Base-by-base conservation (phyloP, 2,329 filamentous ascomycete genomes). In the Trichophyton simii region DNA sequence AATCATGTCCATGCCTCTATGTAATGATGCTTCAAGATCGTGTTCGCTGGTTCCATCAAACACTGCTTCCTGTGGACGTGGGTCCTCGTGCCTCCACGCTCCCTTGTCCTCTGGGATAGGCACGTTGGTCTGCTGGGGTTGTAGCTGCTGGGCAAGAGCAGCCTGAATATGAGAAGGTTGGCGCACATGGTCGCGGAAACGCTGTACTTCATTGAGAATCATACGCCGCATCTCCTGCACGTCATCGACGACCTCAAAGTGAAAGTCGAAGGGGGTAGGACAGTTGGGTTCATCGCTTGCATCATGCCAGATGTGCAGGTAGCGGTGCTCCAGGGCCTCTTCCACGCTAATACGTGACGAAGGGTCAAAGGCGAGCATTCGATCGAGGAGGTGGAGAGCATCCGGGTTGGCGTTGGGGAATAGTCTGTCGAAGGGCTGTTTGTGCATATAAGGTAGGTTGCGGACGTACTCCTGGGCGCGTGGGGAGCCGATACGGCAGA, bases 231-330 rank as follows among this genome's bases (percentile, higher is more conserved):
- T 97, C 68, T 96, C 89, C 22, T 81, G 82, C 20, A 99, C 91
- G 52, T 97, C 94, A 60, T 99, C 92, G 44, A 96, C 85, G n/a
- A 96, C 86, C 75, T 99, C 94, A 71, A 99, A 99, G 73, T 92
- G 88, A 79, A 99, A 99, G 80, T 99, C 91, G 77, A 99, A 99
- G 18, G 90, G 91, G 15, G 87, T 89, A 0, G 91, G 91, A 78
- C 92, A 97, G 66, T 87, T 84, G 20, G 94, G 94, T 79, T 99
- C 94, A 76, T 99, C 94, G 3, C 88, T 91, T 59, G 91, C 89
- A 69, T 99, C 94, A 78, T 99, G 94, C 94, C 94, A 97, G 78
- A 99, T 96, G 71, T 92, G 85, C 61, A 99, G 83, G 77, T 99
- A 99, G 38, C 88, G 88, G 79, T 99, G 94, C 79, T 97, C 91